A percentile compares a stretch with the other conserved stretches of the same genome.
Conservation (phyloP, 768 basidiomycete species). For the Panaeolus cyanescens region DNA sequence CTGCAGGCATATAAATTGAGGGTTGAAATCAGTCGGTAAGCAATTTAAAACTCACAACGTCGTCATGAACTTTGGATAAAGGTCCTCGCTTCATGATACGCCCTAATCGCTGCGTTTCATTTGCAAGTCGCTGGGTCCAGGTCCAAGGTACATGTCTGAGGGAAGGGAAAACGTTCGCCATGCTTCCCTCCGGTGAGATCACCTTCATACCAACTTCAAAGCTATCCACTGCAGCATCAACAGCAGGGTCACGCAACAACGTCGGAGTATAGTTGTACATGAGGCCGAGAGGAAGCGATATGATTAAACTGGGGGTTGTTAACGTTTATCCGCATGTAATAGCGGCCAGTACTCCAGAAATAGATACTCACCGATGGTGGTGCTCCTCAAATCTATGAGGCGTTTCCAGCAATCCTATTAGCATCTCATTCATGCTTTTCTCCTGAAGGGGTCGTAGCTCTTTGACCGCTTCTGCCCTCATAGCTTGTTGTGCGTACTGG, state of each 20-base stretch:
- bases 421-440: not conserved
- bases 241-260: conserved; percentile 14
- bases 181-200: conserved; percentile 8
- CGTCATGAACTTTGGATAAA: conserved; percentile 7
- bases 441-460: not conserved
- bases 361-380: not conserved
- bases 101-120: not conserved
- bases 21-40: not conserved
- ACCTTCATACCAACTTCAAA: not conserved
- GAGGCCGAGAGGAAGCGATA: not conserved
- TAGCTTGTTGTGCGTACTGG: not conserved
- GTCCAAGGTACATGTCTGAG: conserved; percentile 14
- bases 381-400: not conserved
- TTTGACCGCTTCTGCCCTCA: not conserved
- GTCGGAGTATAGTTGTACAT: conserved; percentile 18
- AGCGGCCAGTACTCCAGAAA: no score
- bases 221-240: conserved; percentile 11
- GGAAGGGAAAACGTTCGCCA: conserved; percentile 14
- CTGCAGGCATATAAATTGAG: conserved; percentile 4
- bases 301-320: conserved; percentile 2
- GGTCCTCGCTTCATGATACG: conserved; percentile 12
- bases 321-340: not conserved
- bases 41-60: conserved; percentile 6
- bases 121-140: conserved; percentile 3
- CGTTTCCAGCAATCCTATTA: not conserved